Conservation (phyloP, 495 filamentous ascomycete genomes). For the Penicillium longicatenatum region DNA sequence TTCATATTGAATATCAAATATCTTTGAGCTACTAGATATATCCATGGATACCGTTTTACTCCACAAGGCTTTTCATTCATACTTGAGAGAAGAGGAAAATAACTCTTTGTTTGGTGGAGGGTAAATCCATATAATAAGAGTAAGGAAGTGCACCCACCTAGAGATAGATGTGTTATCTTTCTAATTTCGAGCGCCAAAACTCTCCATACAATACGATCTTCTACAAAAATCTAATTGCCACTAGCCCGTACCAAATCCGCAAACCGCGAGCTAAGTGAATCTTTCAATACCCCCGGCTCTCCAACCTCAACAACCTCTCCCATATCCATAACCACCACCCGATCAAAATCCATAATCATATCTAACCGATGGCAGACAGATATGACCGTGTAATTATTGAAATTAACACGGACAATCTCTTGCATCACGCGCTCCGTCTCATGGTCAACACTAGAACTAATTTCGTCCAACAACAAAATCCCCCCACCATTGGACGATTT, state of each 20-base stretch:
- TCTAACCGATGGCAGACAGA: slow-evolving; percentile 50
- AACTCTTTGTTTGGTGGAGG: not conserved
- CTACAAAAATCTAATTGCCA: not conserved
- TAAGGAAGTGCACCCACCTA: not conserved
- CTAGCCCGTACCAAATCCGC: not conserved
- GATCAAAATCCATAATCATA: slow-evolving; percentile 49
- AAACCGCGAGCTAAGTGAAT: not conserved
- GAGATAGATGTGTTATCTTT: too few relatives aligned
- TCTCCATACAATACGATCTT: too few relatives aligned
- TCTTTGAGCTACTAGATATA: not conserved
- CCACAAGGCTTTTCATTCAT: not conserved
- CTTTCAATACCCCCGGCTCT: slow-evolving; percentile 19
- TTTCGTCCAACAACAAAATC: slow-evolving; percentile 43
- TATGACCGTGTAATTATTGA: slow-evolving; percentile 48
- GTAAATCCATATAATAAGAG: not conserved
- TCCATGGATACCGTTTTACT: too few relatives aligned
- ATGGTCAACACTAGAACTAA: slow-evolving; percentile 49
- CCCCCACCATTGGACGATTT: not conserved
- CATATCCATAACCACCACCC: slow-evolving; percentile 45
- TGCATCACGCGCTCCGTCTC: slow-evolving; percentile 49
- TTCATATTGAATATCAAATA: not conserved
- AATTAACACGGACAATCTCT: slow-evolving; percentile 43
- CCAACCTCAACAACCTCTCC: slow-evolving; percentile 45
- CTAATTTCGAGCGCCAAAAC: too few relatives aligned
- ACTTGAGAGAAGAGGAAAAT: not conserved